These are phyloP conservation scores for Tieghemiomyces parasiticus DNA, from an alignment of 192 early-diverging fungal genomes.

Conservation along the genomic window DNA sequence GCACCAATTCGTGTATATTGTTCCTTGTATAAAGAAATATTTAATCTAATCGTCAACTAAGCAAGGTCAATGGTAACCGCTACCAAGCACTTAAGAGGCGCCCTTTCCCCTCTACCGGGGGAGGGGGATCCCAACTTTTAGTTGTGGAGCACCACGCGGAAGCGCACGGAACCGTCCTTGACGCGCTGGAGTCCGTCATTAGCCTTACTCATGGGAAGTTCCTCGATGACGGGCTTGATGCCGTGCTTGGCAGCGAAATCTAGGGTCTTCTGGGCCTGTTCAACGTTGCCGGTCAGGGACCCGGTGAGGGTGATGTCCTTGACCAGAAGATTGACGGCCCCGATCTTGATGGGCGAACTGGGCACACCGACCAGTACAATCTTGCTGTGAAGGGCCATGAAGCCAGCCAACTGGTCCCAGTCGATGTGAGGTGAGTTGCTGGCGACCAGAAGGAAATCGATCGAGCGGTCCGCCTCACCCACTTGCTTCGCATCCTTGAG, in stretches of 20 bases:
- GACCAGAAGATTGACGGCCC: constrained; percentile 19
- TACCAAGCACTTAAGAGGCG: too few relatives aligned
- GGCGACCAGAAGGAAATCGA: background rate
- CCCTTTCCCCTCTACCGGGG: too few relatives aligned
- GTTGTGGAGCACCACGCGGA: constrained; percentile 44
- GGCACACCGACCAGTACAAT: constrained; percentile 39
- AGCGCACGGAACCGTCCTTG: constrained; percentile 33
- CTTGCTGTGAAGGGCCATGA: constrained; percentile 31
- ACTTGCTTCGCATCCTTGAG: background rate
- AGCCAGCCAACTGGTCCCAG: constrained; percentile 19
- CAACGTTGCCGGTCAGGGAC: constrained; percentile 34
- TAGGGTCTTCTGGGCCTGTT: constrained; percentile 39
- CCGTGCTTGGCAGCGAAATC: constrained; percentile 32
- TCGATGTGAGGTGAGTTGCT: constrained; percentile 24
- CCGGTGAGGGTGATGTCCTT: constrained; percentile 28
- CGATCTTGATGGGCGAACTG: constrained; percentile 26
- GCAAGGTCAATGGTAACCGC: too few relatives aligned
- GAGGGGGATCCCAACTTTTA: too few relatives aligned
- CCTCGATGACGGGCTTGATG: constrained; percentile 39
- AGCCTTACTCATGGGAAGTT: constrained; percentile 32
- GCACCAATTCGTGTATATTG: too few relatives aligned
- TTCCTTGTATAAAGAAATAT: too few relatives aligned
- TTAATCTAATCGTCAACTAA: too few relatives aligned
- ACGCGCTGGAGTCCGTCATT: constrained; percentile 35
- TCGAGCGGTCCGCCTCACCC: background rate